phyloP scores from a whole-genome alignment of 306 rosid genomes.

The Quercus suber region DNA sequence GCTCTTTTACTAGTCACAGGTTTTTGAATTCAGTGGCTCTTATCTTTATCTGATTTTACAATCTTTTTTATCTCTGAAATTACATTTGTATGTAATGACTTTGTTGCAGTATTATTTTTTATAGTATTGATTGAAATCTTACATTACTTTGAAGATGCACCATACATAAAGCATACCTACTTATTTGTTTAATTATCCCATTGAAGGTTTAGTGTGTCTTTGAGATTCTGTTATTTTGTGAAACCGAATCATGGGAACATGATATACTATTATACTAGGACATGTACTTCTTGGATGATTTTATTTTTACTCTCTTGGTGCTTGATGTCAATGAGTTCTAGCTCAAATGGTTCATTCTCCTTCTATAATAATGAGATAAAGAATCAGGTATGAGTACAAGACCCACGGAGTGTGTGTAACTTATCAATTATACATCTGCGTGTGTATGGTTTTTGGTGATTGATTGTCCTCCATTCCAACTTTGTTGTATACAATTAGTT shows the following conservation, averaged over 20 bases:
- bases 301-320: neutral
- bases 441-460: neutral
- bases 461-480: neutral
- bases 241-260: neutral
- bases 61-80: neutral
- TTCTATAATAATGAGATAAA: too few relatives aligned
- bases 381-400: too few relatives aligned
- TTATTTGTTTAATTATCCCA: neutral
- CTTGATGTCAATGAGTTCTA: too few relatives aligned
- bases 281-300: neutral
- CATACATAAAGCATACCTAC: neutral
- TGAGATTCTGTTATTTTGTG: neutral
- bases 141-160: neutral
- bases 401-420: too few relatives aligned
- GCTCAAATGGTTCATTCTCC: too few relatives aligned
- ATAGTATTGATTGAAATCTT: too few relatives aligned
- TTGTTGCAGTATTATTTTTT: neutral
- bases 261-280: neutral
- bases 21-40: conserved; percentile 5
- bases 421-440: too few relatives aligned
- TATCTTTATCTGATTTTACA: neutral
- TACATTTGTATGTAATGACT: neutral
- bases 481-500: neutral
- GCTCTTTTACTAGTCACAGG: conserved; percentile 83
- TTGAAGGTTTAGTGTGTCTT: neutral